phyloP scores from a whole-genome alignment of 75 land plant genomes.

The Larix kaempferi region DNA sequence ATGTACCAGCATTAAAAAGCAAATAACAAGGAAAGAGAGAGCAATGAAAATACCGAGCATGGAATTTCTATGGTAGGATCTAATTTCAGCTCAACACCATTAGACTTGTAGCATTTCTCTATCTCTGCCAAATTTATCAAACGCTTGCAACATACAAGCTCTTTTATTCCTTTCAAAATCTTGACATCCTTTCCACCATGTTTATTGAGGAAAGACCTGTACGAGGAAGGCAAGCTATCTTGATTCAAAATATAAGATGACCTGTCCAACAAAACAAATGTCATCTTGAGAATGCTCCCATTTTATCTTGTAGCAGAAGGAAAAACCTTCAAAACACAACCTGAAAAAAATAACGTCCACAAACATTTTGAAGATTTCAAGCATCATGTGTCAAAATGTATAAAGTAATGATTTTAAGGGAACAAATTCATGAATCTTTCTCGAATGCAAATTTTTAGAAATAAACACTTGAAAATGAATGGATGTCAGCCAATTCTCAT shows the following conservation, averaged over 20 bases:
- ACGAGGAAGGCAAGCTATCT: slow-evolving; percentile 84
- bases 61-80: slow-evolving; percentile 86
- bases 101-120: slow-evolving; percentile 61
- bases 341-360: neutral
- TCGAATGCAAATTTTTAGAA: neutral
- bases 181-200: slow-evolving; percentile 86
- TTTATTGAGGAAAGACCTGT: slow-evolving; percentile 87
- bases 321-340: neutral
- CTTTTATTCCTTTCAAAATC: slow-evolving; percentile 61
- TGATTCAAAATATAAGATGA: slow-evolving; percentile 94
- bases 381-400: neutral
- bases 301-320: slow-evolving; percentile 2
- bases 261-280: slow-evolving; percentile 37
- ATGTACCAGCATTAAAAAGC: neutral
- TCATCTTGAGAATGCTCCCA: neutral
- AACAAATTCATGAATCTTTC: neutral
- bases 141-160: slow-evolving; percentile 44
- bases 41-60: slow-evolving; percentile 56
- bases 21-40: neutral
- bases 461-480: neutral
- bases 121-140: slow-evolving; percentile 54
- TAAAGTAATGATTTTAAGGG: neutral
- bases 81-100: slow-evolving; percentile 58
- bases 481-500: too few relatives aligned
- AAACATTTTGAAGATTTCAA: neutral